These are phyloP conservation scores for Umbelopsis ramanniana DNA, from an alignment of 192 early-diverging fungal genomes.

Conservation along the genomic window DNA sequence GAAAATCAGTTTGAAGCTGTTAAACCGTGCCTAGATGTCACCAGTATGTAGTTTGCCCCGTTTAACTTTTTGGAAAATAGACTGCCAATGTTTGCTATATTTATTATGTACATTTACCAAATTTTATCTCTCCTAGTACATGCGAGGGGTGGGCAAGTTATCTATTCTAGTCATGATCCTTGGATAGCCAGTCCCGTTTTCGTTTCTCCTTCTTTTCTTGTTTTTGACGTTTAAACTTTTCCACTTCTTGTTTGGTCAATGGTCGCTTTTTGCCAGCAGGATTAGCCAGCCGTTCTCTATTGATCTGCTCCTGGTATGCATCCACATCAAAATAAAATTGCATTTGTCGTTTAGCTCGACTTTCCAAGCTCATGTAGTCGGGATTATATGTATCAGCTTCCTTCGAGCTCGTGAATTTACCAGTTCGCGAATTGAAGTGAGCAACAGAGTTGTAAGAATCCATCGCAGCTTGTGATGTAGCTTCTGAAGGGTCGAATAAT, in stretches of 20 bases:
- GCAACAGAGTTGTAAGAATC: slow-evolving; percentile 35
- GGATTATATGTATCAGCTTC: slow-evolving; percentile 39
- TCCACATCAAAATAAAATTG: slow-evolving; percentile 49
- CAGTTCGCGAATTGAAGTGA: slow-evolving; percentile 47
- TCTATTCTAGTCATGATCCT: slow-evolving; percentile 5
- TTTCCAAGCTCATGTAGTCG: slow-evolving; percentile 38
- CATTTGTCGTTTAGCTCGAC: slow-evolving; percentile 43
- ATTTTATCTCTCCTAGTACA: background rate
- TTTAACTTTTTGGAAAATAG: background rate
- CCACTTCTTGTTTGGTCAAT: slow-evolving; percentile 38
- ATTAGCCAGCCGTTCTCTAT: slow-evolving; percentile 12
- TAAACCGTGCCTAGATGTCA: background rate
- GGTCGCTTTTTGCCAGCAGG: slow-evolving; percentile 20
- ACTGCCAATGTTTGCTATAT: background rate
- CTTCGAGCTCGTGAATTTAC: slow-evolving; percentile 34
- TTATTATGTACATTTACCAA: slow-evolving; percentile 13
- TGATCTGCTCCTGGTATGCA: slow-evolving; percentile 36
- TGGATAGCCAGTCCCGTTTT: slow-evolving; percentile 39
- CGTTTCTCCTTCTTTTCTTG: slow-evolving; percentile 47
- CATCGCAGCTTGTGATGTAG: background rate
- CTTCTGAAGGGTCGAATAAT: slow-evolving; percentile 9
- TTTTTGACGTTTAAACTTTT: slow-evolving; percentile 40
- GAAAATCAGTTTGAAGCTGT: slow-evolving; percentile 17
- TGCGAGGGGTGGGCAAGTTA: too few species aligned
- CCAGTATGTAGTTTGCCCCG: background rate